phyloP scores from a whole-genome alignment of 1,139 yeast genomes.

The Geotrichum aggregatum region DNA sequence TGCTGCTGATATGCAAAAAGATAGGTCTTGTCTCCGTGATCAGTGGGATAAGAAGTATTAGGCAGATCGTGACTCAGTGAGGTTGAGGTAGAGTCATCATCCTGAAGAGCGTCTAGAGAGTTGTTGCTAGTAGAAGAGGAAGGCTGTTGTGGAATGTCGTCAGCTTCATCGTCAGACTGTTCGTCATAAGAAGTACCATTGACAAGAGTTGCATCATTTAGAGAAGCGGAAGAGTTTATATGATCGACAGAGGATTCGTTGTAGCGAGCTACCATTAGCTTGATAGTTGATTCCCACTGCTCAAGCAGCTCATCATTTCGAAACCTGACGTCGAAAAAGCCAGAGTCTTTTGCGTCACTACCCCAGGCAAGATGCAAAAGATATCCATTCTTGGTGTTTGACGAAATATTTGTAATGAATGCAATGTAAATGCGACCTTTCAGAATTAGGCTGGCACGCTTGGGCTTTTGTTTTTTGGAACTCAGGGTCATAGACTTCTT shows the following conservation, averaged over 20 bases:
- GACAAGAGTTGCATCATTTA: conserved; percentile 20
- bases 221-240: conserved; percentile 3
- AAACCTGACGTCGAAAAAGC: conserved; percentile 38
- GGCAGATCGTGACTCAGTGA: conserved; percentile 7
- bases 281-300: conserved; percentile 38
- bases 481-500: conserved; percentile 33
- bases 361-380: conserved; percentile 39
- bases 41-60: conserved; percentile 4
- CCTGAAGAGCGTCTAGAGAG: conserved; percentile 4
- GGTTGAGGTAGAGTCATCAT: conserved; percentile 13
- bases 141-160: conserved; percentile 1
- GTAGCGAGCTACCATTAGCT: conserved; percentile 31
- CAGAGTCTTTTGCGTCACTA: conserved; percentile 37
- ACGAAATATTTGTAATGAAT: conserved; percentile 37
- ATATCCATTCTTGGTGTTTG: conserved; percentile 31
- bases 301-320: conserved; percentile 36
- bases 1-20: conserved; percentile 19
- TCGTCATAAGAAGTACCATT: conserved; percentile 27
- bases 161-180: conserved; percentile 24
- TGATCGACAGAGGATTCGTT: conserved; percentile 22
- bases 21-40: conserved; percentile 3
- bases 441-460: conserved; percentile 34
- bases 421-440: conserved; percentile 44
- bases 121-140: background rate
- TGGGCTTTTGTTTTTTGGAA: conserved; percentile 30